phyloP scores from a whole-genome alignment of 257 asterid species.

The Agastache rugosa region DNA sequence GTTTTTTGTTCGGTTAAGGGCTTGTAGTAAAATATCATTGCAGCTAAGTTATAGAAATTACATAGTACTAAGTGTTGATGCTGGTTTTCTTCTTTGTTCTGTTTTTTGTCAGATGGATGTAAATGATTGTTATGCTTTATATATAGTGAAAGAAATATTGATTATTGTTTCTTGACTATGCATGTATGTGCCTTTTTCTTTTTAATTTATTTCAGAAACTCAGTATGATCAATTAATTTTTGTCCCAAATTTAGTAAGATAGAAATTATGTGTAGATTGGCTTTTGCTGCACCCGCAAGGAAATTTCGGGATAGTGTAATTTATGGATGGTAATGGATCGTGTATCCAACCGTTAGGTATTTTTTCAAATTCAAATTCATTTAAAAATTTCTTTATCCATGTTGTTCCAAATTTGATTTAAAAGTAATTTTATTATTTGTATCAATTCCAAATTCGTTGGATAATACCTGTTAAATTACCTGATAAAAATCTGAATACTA shows the following conservation, averaged over 20 bases:
- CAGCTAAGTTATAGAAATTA: conserved; percentile 33
- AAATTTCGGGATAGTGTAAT: too few relatives aligned
- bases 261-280: not conserved
- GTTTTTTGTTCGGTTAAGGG: conserved; percentile 52
- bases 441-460: too few relatives aligned
- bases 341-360: too few relatives aligned
- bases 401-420: too few relatives aligned
- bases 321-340: too few relatives aligned
- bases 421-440: too few relatives aligned
- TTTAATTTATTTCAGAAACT: not conserved
- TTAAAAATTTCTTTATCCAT: too few relatives aligned
- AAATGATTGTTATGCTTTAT: conserved; percentile 35
- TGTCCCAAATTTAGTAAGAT: not conserved
- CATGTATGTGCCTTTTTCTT: not conserved
- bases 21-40: conserved; percentile 35
- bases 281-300: too few relatives aligned
- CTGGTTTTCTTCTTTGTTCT: not conserved
- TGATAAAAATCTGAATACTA: too few relatives aligned
- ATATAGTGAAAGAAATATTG: conserved; percentile 27
- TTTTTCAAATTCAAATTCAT: too few relatives aligned
- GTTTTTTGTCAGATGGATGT: conserved; percentile 32
- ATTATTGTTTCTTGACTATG: not conserved
- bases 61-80: conserved; percentile 8
- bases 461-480: too few relatives aligned
- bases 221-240: not conserved